These are phyloP conservation scores for Apophysomyces elegans DNA, from an alignment of 371 early-diverging fungal genomes.

Conservation along the genomic window DNA sequence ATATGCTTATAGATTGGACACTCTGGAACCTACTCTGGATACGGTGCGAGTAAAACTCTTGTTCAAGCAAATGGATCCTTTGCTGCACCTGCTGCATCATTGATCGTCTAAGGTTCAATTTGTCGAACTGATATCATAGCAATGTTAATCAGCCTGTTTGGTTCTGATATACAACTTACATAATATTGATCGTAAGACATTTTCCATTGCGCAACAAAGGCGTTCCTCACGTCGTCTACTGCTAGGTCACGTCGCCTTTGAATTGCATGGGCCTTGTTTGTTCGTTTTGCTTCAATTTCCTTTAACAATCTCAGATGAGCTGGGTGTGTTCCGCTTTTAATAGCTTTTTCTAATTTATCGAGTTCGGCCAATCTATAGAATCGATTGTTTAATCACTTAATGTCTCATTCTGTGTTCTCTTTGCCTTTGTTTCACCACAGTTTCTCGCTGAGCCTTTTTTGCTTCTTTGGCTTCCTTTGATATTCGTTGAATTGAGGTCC, in stretches of 20 bases:
- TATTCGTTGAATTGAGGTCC: conserved; percentile 28
- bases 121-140: conserved; percentile 4
- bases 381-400: too few species aligned
- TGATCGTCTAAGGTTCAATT: conserved; percentile 8
- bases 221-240: not conserved
- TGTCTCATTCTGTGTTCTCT: not conserved
- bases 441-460: conserved; percentile 29
- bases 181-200: conserved; percentile 11
- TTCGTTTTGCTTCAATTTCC: conserved; percentile 13
- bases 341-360: conserved; percentile 8
- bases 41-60: conserved; percentile 38
- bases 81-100: conserved; percentile 19
- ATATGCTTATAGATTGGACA: not conserved
- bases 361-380: conserved; percentile 10
- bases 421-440: conserved; percentile 27
- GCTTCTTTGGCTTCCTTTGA: conserved; percentile 36
- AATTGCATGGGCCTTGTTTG: conserved; percentile 11
- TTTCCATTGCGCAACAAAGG: conserved; percentile 8
- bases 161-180: not conserved
- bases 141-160: not conserved
- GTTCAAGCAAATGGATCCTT: conserved; percentile 25
- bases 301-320: conserved; percentile 9
- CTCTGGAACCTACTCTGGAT: conserved; percentile 26
- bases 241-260: conserved; percentile 20
- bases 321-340: conserved; percentile 10